Evolutionary conservation across 768 basidiomycete species (phyloP), one percentile per base, ranked within the genome.

Genomic region (Boletus fagicola): DNA sequence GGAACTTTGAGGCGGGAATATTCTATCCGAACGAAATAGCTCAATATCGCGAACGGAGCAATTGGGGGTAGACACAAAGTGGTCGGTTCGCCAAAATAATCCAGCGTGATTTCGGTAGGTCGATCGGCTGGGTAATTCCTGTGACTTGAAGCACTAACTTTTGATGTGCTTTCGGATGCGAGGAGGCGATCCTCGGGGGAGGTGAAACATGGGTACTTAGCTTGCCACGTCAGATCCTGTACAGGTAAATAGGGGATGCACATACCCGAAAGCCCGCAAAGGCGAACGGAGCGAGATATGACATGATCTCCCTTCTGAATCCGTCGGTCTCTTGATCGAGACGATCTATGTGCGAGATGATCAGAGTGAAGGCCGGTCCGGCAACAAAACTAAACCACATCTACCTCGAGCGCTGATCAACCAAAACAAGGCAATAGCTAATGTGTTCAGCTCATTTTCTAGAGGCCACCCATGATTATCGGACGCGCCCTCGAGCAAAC

Each of bases 361-460:
- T 59, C 36, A 55, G 28, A 16, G 8, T 30, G 33, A 42, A 10
- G 8, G 18, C 43, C 16, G 8, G 31, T 11, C 38, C 48, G 16
- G 15, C 28, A 24, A 28, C 12, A 22, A 51, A 26, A 24, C 20
- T 9, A 45, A 18, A 35, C 11, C 18, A 49, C 40, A 31, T 12
- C 12, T 39, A 69, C 68, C 60, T 56, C 28, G 56, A 44, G 80
- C 77, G 9, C 74, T 74, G 26, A 76, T 67, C 20, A 78, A 62
- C 83, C 83, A 84, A 45, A 79, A 73, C 18, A 83, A 66, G 9
- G 77, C 74, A 8, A 83, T 63, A 6, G 73, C 83, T 24, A 84
- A 62, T 1, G 77, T 76, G 26, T 78, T 81, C 45, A 71, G 63
- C 53, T 77, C 75, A 47, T 75, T 80, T 43, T 77, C 72, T 13